These are phyloP conservation scores for Argentina anserina DNA, from an alignment of 306 rosid species.

Conservation along the genomic window DNA sequence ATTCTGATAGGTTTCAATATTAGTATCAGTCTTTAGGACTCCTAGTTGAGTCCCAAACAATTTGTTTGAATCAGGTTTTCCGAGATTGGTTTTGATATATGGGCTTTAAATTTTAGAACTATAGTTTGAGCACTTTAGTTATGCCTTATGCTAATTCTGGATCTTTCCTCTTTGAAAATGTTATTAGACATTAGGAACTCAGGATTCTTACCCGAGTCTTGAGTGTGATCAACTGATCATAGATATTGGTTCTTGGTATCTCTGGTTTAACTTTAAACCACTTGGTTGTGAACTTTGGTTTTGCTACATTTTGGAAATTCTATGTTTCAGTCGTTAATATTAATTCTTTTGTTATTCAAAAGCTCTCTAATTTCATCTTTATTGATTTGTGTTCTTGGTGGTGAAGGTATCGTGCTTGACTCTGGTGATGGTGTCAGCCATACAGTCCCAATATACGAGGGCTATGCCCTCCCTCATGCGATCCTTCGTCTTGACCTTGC, in stretches of 20 bases:
- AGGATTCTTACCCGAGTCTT: neutral
- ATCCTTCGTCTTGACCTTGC: constrained; percentile 98
- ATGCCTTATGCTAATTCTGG: neutral
- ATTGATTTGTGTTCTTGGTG: constrained; percentile 19
- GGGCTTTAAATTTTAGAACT: neutral
- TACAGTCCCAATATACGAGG: constrained; percentile 96
- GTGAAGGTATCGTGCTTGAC: constrained; percentile 88
- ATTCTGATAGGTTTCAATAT: constrained; percentile 7
- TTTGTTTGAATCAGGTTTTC: neutral
- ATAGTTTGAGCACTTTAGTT: neutral
- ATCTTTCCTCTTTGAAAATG: neutral
- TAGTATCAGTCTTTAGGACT: neutral
- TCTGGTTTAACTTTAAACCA: too few relatives aligned
- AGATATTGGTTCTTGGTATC: neutral
- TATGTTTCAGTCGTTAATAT: neutral
- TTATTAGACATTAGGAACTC: neutral
- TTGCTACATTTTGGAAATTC: neutral
- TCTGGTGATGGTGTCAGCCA: constrained; percentile 99
- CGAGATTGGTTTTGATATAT: neutral
- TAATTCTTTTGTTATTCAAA: neutral
- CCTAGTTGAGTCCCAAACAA: neutral
- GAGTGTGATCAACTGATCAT: neutral
- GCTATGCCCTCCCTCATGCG: constrained; percentile 98
- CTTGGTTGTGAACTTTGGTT: neutral
- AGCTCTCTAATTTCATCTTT: neutral